A percentile compares a stretch with the other conserved stretches of the same genome.
Conservation (phyloP, 2,329 filamentous ascomycete species). For the Cercospora nicotianae region DNA sequence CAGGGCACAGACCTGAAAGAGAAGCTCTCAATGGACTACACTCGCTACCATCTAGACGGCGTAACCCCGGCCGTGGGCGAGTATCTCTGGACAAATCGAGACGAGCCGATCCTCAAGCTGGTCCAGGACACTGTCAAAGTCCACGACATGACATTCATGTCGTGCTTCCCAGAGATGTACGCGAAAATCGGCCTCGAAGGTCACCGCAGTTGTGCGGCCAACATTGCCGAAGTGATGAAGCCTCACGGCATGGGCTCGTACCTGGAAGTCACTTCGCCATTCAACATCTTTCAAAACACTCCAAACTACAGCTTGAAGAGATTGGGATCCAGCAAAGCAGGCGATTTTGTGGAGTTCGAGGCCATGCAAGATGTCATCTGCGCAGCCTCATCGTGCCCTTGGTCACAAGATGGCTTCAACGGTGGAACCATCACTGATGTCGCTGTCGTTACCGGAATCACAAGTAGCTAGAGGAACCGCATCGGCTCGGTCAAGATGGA, state of each 20-base stretch:
- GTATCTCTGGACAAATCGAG: slow-evolving; percentile 41
- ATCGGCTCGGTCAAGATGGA: neutral
- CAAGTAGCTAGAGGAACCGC: neutral
- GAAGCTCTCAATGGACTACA: slow-evolving; percentile 44
- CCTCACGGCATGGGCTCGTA: slow-evolving; percentile 39
- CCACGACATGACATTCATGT: slow-evolving; percentile 45
- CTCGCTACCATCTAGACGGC: slow-evolving; percentile 41
- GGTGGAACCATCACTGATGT: slow-evolving; percentile 44
- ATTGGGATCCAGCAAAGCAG: slow-evolving; percentile 40
- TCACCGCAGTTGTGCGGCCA: slow-evolving; percentile 43
- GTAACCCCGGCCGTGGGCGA: slow-evolving; percentile 41
- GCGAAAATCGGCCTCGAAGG: slow-evolving; percentile 35
- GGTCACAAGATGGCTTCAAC: slow-evolving; percentile 42
- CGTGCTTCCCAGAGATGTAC: slow-evolving; percentile 44
- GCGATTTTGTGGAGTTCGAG: slow-evolving; percentile 44
- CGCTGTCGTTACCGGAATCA: slow-evolving; percentile 36
- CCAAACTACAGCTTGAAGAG: slow-evolving; percentile 43
- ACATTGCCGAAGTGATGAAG: slow-evolving; percentile 43
- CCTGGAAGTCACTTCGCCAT: slow-evolving; percentile 41
- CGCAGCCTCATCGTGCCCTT: slow-evolving; percentile 44
- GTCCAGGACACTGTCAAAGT: slow-evolving; percentile 43
- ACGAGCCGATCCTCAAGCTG: slow-evolving; percentile 40
- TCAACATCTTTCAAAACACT: slow-evolving; percentile 33
- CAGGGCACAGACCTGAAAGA: slow-evolving; percentile 35
- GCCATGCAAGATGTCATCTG: slow-evolving; percentile 40